Percentiles rank a stretch among this genome's conserved stretches.
These are phyloP conservation scores for Tetradesmus obliquus DNA, from an alignment of 139 green algal species.

Conservation along the genomic window DNA sequence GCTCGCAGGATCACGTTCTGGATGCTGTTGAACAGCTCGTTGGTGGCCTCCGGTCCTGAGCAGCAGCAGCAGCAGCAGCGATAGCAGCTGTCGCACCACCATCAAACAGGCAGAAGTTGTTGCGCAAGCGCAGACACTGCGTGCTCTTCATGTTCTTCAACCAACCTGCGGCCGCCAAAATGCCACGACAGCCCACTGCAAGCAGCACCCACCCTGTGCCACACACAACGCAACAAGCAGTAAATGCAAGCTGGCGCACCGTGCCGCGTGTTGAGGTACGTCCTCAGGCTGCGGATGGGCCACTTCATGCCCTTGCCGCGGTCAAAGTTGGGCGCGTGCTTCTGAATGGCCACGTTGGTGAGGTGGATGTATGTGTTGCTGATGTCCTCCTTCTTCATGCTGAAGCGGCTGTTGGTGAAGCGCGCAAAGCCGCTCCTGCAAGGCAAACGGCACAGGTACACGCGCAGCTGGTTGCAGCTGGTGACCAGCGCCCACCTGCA, in stretches of 20 bases:
- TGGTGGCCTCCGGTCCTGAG: slow-evolving; percentile 56
- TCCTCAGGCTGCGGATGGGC: slow-evolving; percentile 68
- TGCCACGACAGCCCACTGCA: neutral
- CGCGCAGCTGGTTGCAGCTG: neutral
- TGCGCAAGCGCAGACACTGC: neutral
- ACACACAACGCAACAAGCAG: neutral
- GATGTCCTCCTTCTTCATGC: slow-evolving; percentile 73
- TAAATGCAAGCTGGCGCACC: slow-evolving; percentile 20
- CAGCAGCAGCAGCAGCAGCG: neutral
- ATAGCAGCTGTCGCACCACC: neutral
- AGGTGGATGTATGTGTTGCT: slow-evolving; percentile 85
- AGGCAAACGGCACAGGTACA: slow-evolving; percentile 30
- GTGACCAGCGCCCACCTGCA: neutral
- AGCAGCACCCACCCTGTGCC: neutral
- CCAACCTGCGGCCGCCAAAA: neutral
- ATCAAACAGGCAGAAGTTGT: neutral
- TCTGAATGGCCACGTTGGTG: slow-evolving; percentile 88
- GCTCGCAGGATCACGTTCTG: slow-evolving; percentile 75
- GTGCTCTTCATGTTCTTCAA: too few species aligned
- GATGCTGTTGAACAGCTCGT: slow-evolving; percentile 64
- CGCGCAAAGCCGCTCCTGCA: slow-evolving; percentile 75
- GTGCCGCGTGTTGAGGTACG: slow-evolving; percentile 66
- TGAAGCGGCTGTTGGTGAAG: slow-evolving; percentile 78
- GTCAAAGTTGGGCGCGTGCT: slow-evolving; percentile 65
- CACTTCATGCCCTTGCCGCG: slow-evolving; percentile 67